Conservation (phyloP, 2,329 filamentous ascomycete genomes). For the Aureobasidium pullulans region DNA sequence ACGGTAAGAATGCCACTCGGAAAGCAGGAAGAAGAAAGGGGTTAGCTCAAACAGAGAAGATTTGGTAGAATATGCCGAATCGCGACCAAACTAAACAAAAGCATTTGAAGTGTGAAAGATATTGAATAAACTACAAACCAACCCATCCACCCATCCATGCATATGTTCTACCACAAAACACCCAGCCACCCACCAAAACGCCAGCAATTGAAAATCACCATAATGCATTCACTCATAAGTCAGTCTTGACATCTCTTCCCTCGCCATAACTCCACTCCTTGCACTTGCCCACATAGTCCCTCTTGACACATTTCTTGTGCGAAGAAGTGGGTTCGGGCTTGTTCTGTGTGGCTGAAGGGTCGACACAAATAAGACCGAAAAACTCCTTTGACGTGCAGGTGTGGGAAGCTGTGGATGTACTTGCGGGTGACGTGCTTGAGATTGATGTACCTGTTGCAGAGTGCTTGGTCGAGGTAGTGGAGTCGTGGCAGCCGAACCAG, state of each 20-base stretch:
- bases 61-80: too few relatives aligned
- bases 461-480: conserved; percentile 33
- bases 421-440: conserved; percentile 17
- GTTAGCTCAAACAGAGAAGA: too few relatives aligned
- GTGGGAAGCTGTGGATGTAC: conserved; percentile 17
- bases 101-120: background rate
- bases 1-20: too few relatives aligned
- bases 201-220: background rate
- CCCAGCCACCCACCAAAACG: background rate
- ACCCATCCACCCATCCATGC: background rate
- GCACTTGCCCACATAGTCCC: conserved; percentile 1
- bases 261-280: background rate
- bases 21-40: too few relatives aligned
- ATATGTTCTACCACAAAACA: background rate
- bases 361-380: conserved; percentile 26
- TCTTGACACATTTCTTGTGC: background rate
- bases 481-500: conserved; percentile 61
- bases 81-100: background rate
- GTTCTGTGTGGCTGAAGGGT: conserved; percentile 19
- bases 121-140: background rate
- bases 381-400: conserved; percentile 21
- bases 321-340: background rate
- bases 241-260: background rate
- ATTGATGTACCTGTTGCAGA: conserved; percentile 5
- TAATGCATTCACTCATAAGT: conserved; percentile 1